Evolutionary conservation across 2,329 filamentous ascomycete species (phyloP), one percentile per base, ranked within the genome.

Genomic region (Pseudogymnoascus sp.): DNA sequence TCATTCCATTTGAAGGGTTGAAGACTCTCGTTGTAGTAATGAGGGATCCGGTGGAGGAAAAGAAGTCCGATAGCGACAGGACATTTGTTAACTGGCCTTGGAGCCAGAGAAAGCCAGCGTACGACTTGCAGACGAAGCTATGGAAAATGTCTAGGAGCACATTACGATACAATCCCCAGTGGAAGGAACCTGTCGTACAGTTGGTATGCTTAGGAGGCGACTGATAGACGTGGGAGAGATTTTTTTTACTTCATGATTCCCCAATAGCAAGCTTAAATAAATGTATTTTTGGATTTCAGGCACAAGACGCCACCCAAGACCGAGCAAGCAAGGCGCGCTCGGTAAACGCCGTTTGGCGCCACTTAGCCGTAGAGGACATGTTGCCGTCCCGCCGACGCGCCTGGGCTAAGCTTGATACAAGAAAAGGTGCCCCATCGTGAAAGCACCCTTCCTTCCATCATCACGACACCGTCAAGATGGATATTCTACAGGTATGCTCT

Each of bases 401-500:
- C 18, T 4, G 40, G 40, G 40, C 14, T 14, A 45, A 45, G 11
- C n/a, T 45, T 16, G 40, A 45, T 14, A 45, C 40, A 45, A 45
- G 40, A 12, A 45, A 21, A 45, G 40, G 40, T 45, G 40, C 40
- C 21, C 40, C 18, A 45, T 45, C 18, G 40, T 45, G 40, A 45
- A 45, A 21, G 40, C 40, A 45, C 40, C 40, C 18, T 26, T 45
- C 40, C 40, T 45, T 45, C 40, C 40, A 45, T 45, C 40, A 45
- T 5, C 40, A 45, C 40, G 10, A 45, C 18, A 45, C 40, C 18
- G 18, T 23, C 65, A 72, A 67, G 61, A 75, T 75, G 73, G 73
- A 75, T 69, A 64, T 74, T 62, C 71, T 74, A 62, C 73, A 74
- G 68, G 73, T 73, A 72, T 29, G 62, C 26, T 36, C 6, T 62